Base-by-base conservation (phyloP, 495 filamentous ascomycete species). In the Amphirosellinia nigrospora region DNA sequence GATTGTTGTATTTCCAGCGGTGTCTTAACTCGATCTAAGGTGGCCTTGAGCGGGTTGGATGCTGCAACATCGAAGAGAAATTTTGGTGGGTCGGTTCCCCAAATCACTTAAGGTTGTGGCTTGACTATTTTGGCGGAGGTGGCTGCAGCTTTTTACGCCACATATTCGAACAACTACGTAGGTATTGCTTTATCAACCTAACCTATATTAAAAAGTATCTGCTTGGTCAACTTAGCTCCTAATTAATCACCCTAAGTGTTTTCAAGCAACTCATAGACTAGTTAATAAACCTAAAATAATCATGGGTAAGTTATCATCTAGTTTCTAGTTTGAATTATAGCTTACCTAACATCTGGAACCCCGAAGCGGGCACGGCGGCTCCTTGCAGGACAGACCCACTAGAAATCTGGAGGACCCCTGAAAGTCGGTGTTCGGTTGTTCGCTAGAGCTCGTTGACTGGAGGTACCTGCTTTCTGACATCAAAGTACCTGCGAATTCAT, bases 11-110 rank as follows among this genome's bases (percentile, higher is more conserved):
- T 62, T 53, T 16, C 21, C 7, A 7, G 19, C 23, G 23, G n/a
- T 13, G 28, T 59, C 36, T 15, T 21, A 15, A 19, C 32, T 28
- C 19, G 32, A 69, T 62, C 28, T 32, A 43, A 60, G 48, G 39
- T 23, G 32, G 21, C 39, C n/a, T 50, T 30, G 10, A 16, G 48
- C 21, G 21, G 36, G 16, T 32, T 63, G 21, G 15, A 19, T 13
- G 41, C 19, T 41, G 0, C 11, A 15, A 43, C 11, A 53, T 39
- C 11, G 66, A 46, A 53, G 46, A 71, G 59, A 72, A 75, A 72
- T 70, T 77, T 77, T 75, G 71, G 75, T 77, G 75, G 75, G 75
- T n/a, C n/a, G n/a, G 75, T 62, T 39, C 72, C 63, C 41, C 34
- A 38, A 19, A 58, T 58, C 30, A 19, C 30, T 58, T 36, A 36